Base-by-base conservation (phyloP, 1,284 basidiomycete species). In the Puccinia triticina region DNA sequence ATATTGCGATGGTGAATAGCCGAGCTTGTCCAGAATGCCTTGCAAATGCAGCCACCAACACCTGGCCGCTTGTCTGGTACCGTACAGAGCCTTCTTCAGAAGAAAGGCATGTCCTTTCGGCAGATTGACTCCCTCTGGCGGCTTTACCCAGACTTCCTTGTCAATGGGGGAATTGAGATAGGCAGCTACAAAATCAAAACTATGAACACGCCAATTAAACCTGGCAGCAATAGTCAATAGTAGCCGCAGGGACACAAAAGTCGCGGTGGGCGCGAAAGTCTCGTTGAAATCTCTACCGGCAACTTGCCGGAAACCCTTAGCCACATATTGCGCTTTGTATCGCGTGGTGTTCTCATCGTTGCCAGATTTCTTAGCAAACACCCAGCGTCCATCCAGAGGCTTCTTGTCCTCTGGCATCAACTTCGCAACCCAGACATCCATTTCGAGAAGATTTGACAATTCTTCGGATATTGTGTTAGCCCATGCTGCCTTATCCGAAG, bases 301-400 rank as follows among this genome's bases (percentile, higher is more conserved):
- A 16, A n/a, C 32, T 64, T 84, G 84, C 5, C 23, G 23, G 76
- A n/a, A 82, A 40, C 83, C 83, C n/a, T 74, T 40, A 32, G 80
- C 83, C 23, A 84, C 83, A 43, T 69, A 83, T 26, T 83, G 16
- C 2, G 83, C 83, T 72, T 84, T 83, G 59, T 74, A 83, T 32
- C 32, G 18, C 1, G 3, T 14, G 2, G 64, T 7, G 23, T 10
- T 14, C 43, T 76, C 83, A 53, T 67, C 26, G 16, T 43, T 23
- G 7, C 59, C 32, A 37, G 26, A 11, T 46, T 83, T 83, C 16
- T 77, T 43, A 16, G 76, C 50, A 46, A 78, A 80, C 18, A 83
- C 77, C 82, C 82, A 83, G 21, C 59, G 61, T 2, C 12, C n/a
- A 2, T 11, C 46, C 37, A 55, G 8, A 29, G 23, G 3, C 26